Evolutionary conservation across 2,329 filamentous ascomycete genomes (phyloP).

Genomic region (Raffaelea deltoideospora): DNA sequence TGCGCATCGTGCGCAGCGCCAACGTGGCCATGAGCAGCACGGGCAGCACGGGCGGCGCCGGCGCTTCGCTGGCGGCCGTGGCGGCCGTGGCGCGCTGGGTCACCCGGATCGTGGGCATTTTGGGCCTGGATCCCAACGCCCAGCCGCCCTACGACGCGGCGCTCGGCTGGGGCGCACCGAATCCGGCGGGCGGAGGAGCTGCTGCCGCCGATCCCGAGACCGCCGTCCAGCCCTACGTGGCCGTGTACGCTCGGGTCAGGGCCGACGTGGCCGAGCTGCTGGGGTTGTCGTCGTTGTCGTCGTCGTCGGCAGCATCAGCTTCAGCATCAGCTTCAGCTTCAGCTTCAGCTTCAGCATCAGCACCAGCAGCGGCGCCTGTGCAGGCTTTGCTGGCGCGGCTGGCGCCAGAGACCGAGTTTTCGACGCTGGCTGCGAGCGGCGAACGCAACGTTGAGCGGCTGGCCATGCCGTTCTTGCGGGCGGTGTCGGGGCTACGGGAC

Average conservation of each 20-base stretch:
- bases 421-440: not conserved
- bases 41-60: too few species aligned
- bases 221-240: slow-evolving; percentile 9
- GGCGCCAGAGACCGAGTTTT: slow-evolving; percentile 4
- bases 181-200: slow-evolving; percentile 28
- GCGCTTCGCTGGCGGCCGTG: slow-evolving; percentile 8
- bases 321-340: too few species aligned
- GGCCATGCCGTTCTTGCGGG: slow-evolving; percentile 45
- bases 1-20: slow-evolving; percentile 48
- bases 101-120: slow-evolving; percentile 49
- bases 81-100: slow-evolving; percentile 39
- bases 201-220: slow-evolving; percentile 3
- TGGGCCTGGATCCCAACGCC: slow-evolving; percentile 40
- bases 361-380: not conserved
- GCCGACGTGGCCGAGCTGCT: slow-evolving; percentile 7
- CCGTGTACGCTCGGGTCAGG: slow-evolving; percentile 5
- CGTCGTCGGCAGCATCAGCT: too few species aligned
- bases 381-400: slow-evolving; percentile 4
- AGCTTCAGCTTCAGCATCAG: too few species aligned
- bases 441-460: slow-evolving; percentile 7
- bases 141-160: slow-evolving; percentile 21
- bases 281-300: too few species aligned
- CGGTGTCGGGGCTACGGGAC: slow-evolving; percentile 25
- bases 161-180: slow-evolving; percentile 53
- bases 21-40: slow-evolving; percentile 28